Evolutionary conservation across 225 moss, liverwort and hornwort genomes (phyloP).

Genomic region (Pseudisothecium myosuroides): DNA sequence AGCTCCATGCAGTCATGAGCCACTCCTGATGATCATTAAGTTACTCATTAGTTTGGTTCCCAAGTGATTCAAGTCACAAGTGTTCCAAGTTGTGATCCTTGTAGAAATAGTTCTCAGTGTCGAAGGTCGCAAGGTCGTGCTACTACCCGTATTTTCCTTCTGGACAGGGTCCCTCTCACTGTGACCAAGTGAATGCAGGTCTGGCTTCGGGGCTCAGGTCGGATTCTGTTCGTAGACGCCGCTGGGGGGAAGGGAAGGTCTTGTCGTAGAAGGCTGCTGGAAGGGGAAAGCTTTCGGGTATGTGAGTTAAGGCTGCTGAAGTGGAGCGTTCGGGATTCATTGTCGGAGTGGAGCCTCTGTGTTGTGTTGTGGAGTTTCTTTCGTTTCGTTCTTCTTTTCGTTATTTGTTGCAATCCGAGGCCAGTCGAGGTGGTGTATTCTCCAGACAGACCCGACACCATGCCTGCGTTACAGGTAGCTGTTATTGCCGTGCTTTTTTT

Average conservation of each 20-base stretch:
- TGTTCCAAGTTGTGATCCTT: background rate
- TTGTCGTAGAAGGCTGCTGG: background rate
- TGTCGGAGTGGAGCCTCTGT: background rate
- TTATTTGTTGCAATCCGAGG: background rate
- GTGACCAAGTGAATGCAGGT: background rate
- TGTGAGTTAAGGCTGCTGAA: background rate
- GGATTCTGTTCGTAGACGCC: too few relatives aligned
- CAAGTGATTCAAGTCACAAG: background rate
- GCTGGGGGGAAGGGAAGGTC: background rate
- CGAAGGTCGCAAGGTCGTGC: background rate
- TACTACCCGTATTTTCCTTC: too few relatives aligned
- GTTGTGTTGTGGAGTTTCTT: background rate
- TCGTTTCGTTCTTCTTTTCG: background rate
- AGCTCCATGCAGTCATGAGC: too few relatives aligned
- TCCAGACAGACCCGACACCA: too few relatives aligned
- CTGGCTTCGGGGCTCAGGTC: background rate
- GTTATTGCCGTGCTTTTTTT: too few relatives aligned
- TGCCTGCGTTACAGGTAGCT: too few relatives aligned
- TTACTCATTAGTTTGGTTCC: background rate
- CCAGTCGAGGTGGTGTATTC: background rate
- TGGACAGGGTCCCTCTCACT: background rate
- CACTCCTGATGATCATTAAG: too few relatives aligned
- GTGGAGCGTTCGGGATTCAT: background rate
- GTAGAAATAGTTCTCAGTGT: background rate
- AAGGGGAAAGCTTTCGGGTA: too few relatives aligned